Evolutionary conservation across 192 early-diverging fungal species (phyloP).

Genomic region (Coemansia sp.): DNA sequence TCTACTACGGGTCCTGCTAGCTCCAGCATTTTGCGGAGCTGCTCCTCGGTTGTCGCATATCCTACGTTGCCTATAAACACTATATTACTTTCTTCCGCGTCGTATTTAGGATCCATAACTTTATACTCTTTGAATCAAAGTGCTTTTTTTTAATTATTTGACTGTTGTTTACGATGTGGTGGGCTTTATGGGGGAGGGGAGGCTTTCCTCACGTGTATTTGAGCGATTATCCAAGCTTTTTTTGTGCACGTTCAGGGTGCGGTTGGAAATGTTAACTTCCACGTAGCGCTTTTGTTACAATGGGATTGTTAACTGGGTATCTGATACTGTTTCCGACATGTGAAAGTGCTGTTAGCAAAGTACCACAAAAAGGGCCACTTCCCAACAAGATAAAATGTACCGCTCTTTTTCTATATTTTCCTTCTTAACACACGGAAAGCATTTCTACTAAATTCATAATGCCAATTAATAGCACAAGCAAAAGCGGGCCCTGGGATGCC

Average conservation of each 20-base stretch:
- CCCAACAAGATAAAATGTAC: no score
- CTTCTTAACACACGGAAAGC: neutral
- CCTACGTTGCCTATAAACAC: constrained; percentile 76
- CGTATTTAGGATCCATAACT: constrained; percentile 30
- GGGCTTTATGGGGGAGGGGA: no score
- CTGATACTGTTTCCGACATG: neutral
- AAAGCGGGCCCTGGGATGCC: constrained; percentile 70
- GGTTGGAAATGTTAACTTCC: neutral
- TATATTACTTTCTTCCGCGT: constrained; percentile 34
- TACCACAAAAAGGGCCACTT: no score
- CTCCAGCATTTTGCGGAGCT: constrained; percentile 87
- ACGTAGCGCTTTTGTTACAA: neutral
- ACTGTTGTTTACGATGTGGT: no score
- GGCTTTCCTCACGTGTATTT: no score
- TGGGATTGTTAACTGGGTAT: constrained; percentile 2
- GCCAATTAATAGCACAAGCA: constrained; percentile 8
- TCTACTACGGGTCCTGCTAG: constrained; percentile 84
- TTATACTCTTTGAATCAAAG: neutral
- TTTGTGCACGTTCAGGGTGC: no score
- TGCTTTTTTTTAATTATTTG: no score
- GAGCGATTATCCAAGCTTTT: no score
- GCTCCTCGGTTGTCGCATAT: constrained; percentile 89
- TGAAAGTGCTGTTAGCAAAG: constrained; percentile 1
- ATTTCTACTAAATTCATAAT: constrained; percentile 9
- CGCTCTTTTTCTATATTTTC: no score